Evolutionary conservation across 495 filamentous ascomycete genomes (phyloP), one percentile per base, ranked within the genome.

Genomic region (Tuber borchii): DNA sequence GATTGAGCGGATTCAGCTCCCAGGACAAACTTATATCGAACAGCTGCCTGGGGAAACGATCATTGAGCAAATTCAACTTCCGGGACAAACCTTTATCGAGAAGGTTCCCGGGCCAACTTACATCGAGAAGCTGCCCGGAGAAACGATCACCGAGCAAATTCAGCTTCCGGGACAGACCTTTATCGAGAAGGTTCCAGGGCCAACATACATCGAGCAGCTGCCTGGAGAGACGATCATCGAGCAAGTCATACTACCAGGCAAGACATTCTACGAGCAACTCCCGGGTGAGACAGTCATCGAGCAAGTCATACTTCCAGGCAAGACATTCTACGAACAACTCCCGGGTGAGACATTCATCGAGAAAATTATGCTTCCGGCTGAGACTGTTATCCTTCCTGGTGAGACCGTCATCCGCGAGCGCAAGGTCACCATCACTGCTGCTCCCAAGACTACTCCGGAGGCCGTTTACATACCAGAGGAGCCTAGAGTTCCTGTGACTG

Each of bases 141-240:
- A 80, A n/a, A 80, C 77, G 14, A 71, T 78, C 44, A 76, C 70
- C 37, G 77, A 78, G 61, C 61, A 78, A 71, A 75, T 79, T 3
- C 73, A 79, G 16, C 77, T 80, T 73, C 79, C 79, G 34, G 77
- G 78, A 12, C 71, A 80, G 68, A 81, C 80, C 8, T 56, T 82
- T 31, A 79, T 82, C 46, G 77, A 82, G 69, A 79, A 77, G 65
- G 72, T 81, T 20, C 79, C 73, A 2, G 75, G 69, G 37, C 72
- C 71, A 31, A 81, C 74, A 2, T 69, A 73, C 44, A 77, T 61
- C 61, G 65, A 80, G 17, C 71, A 80, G 43, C 51, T 80, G 10
- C 80, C 80, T 39, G 74, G 76, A 6, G 71, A 81, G 74, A 81
- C 80, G 2, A 69, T 82, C 20, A 82, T 79, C 46, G 77, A 82